Evolutionary conservation across 345 rosid species (phyloP), one percentile per base, ranked within the genome.

Genomic region (Eucalyptus cloeziana): DNA sequence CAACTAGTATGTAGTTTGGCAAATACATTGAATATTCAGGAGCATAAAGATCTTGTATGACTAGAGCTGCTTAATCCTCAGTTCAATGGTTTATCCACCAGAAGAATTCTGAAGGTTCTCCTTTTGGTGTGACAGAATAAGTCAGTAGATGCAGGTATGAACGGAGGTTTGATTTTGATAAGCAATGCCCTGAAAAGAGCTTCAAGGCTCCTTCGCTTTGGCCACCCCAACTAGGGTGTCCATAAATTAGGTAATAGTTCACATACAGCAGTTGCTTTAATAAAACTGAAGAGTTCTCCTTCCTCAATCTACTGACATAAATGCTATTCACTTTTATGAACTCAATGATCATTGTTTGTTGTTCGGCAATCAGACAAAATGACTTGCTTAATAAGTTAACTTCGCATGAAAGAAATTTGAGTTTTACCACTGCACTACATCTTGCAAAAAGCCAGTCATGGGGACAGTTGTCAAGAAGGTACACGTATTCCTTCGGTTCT

Each of bases 371-470:
- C 44, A 37, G 81, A 71, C 45, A 19, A 37, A 71, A 19, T 71
- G 14, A 37, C 81, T 71, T 19, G 81, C 81, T 6, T 10, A 37
- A 37, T 19, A 71, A 71, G 81, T 71, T 19, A 33, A 71, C 33
- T 85, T 85, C 54, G 13, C 21, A 49, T 7, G 56, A 47, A 45
- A 86, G 49, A 56, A 7, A 30, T 19, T 30, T 60, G 87, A 88
- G 64, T 47, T 69, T 91, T 94, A 95, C 97, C 96, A 95, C 97
- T 62, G 97, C 96, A 88, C 67, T 89, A 92, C 97, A 95, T 90
- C 76, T 93, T 50, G 89, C 87, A 90, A 95, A 95, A 58, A 95
- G 93, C 97, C 97, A 95, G 90, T 95, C 97, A 89, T 95, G 97
- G 67, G 96, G 97, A 91, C 97, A 95, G 87, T 93, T 95, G 89